Evolutionary conservation across 768 basidiomycete genomes (phyloP), one percentile per base, ranked within the genome.

Genomic region (Solioccasus polychromus): DNA sequence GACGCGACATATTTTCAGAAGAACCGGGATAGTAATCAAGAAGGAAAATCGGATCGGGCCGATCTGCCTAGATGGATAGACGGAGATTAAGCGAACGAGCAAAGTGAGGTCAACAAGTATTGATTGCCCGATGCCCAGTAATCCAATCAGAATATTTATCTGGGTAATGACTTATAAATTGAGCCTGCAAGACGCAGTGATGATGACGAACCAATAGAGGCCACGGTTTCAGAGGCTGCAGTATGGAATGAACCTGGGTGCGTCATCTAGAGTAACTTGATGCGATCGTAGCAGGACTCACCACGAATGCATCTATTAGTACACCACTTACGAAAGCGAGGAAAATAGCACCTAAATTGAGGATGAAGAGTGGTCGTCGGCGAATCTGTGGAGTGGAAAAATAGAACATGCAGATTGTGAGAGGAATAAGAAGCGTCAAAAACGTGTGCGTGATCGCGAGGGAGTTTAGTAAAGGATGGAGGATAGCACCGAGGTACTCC

Each of bases 31-130:
- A 2, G 47, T 12, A 6, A 46, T 45, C 5, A 63, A 9, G 19
- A 46, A 14, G 9, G 17, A 5, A 23, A 64, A 62, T 2, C 38
- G 48, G 8, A 23, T 17, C 1, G 10, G 7, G 4, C 48, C 44
- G 12, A 53, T 5, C 1, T 47, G 48, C 5, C n/a, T 24, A 8
- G 15, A 39, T 14, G 63, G 62, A 35, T 63, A 52, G 10, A 64
- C 49, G n/a, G 51, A 42, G 25, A 51, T 24, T 3, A 63, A 48
- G 31, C 62, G 61, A 35, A 60, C 17, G 12, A 63, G 51, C 18
- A 63, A 44, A 15, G 55, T 62, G 24, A 50, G 26, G 31, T 62
- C 61, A 28, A 65, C 51, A 3, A 59, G n/a, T 10, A 63, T 56
- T 11, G 53, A 51, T 46, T 64, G 51, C 31, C 55, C 50, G 20